A percentile compares a stretch with the other conserved stretches of the same genome.
Evolutionary conservation across 345 rosid genomes (phyloP).

Genomic region (Atalantia buxifolia): DNA sequence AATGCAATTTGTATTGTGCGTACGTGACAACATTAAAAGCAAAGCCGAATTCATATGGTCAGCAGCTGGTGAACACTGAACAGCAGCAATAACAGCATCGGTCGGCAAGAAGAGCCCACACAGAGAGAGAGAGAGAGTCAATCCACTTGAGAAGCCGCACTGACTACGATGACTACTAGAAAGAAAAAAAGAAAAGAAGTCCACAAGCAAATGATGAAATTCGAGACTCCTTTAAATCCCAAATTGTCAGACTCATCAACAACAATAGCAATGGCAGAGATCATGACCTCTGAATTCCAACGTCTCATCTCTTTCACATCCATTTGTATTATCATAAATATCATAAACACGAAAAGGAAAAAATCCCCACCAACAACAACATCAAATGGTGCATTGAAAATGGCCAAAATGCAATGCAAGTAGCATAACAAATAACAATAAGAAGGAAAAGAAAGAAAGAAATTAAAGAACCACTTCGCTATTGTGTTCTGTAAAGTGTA

Average conservation of each 20-base stretch:
- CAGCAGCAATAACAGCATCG: background rate
- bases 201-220: constrained; percentile 5
- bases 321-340: background rate
- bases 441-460: background rate
- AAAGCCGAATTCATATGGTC: background rate
- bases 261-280: constrained; percentile 17
- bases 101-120: background rate
- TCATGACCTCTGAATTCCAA: constrained; percentile 21
- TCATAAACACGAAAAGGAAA: background rate
- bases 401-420: background rate
- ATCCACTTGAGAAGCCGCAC: background rate
- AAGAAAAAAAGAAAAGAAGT: background rate
- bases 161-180: background rate
- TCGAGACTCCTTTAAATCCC: constrained; percentile 1
- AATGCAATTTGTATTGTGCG: background rate
- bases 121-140: background rate
- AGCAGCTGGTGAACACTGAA: background rate
- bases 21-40: background rate
- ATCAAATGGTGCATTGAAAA: background rate
- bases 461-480: background rate
- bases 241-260: constrained; percentile 25
- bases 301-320: constrained; percentile 25
- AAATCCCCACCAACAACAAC: background rate
- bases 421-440: background rate
- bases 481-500: constrained; percentile 11